A percentile compares a stretch with the other conserved stretches of the same genome.
Evolutionary conservation across 108 stramenopile genomes (phyloP).

Genomic region (Nitzschia sp.): DNA sequence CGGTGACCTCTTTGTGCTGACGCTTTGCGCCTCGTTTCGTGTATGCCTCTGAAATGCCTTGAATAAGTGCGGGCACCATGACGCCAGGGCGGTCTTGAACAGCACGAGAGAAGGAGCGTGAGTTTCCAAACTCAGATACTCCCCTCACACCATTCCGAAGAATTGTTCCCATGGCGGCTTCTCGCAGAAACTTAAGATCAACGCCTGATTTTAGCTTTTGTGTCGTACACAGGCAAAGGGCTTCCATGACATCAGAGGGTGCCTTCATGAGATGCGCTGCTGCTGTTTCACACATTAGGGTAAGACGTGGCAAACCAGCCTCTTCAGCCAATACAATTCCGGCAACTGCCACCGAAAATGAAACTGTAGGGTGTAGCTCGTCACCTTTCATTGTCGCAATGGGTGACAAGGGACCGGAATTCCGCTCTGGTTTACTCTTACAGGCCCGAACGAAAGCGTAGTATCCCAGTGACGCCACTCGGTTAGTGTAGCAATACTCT

Average conservation of each 20-base stretch:
- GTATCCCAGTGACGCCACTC: slow-evolving; percentile 65
- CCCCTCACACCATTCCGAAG: slow-evolving; percentile 48
- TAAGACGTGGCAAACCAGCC: slow-evolving; percentile 67
- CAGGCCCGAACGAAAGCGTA: slow-evolving; percentile 65
- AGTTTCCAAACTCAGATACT: slow-evolving; percentile 44
- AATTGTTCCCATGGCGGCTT: slow-evolving; percentile 70
- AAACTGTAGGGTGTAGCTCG: slow-evolving; percentile 52
- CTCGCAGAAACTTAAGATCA: slow-evolving; percentile 59
- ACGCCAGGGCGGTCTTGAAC: slow-evolving; percentile 45
- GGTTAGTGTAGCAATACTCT: slow-evolving; percentile 87
- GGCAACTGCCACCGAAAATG: slow-evolving; percentile 66
- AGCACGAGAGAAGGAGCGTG: slow-evolving; percentile 46
- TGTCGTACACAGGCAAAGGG: slow-evolving; percentile 50
- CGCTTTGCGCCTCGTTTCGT: slow-evolving; percentile 12
- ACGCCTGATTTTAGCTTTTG: slow-evolving; percentile 67
- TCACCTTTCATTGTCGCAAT: slow-evolving; percentile 21
- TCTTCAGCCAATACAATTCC: slow-evolving; percentile 77
- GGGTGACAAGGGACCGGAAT: slow-evolving; percentile 38
- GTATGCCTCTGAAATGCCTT: slow-evolving; percentile 59
- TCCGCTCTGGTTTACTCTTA: slow-evolving; percentile 32
- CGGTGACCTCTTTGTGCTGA: background rate
- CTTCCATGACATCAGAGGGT: slow-evolving; percentile 59
- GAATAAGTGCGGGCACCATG: slow-evolving; percentile 62
- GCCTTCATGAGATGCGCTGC: slow-evolving; percentile 59
- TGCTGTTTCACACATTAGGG: slow-evolving; percentile 86